Base-by-base conservation (phyloP, 1,284 basidiomycete species). In the Puccinia hordei region DNA sequence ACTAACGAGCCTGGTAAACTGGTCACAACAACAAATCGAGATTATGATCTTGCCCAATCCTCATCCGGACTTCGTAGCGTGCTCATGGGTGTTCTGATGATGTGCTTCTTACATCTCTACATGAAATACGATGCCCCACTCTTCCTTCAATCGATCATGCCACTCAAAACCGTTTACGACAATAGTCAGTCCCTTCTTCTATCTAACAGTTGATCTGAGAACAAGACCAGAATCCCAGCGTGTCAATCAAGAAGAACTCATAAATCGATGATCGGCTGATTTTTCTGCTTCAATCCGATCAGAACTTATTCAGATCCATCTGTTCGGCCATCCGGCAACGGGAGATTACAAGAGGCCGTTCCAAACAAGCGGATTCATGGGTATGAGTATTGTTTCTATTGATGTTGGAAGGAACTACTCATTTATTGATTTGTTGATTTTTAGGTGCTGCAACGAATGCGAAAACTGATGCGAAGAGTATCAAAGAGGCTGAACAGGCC, bases 101-200 rank as follows among this genome's bases (percentile, higher is more conserved):
- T 94, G 92, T 88, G 84, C 78, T 91, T 95, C 88, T 51, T 81
- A 33, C 81, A 82, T 76, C 80, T 82, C 68, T 82, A 81, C 55
- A 84, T 86, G 82, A 90, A 92, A 85, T 95, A 92, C 88, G 94
- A 93, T 15, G 94, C 95, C 85, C 94, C 94, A 13, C 89, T 95
- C 82, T 95, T 96, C 87, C 91, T 96, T 82, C 94, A 96, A 86
- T 89, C 89, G 44, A 89, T 96, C 83, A 95, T 95, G 93, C 93
- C 92, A 27, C 82, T 96, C 84, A 96, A 97, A 88, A 89, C 89
- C 68, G 86, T 94, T 63, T 93, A 92, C 86, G 94, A 96, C 84
- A 91, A 92, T 81, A 94, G 77, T 80, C 22, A 49, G 69, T 24
- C 66, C 46, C 51, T 55, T 66, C 35, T 24, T 41, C 22, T 59